Evolutionary conservation across 2,329 filamentous ascomycete genomes (phyloP), one percentile per base, ranked within the genome.

Genomic region (Elsinoe fawcettii): DNA sequence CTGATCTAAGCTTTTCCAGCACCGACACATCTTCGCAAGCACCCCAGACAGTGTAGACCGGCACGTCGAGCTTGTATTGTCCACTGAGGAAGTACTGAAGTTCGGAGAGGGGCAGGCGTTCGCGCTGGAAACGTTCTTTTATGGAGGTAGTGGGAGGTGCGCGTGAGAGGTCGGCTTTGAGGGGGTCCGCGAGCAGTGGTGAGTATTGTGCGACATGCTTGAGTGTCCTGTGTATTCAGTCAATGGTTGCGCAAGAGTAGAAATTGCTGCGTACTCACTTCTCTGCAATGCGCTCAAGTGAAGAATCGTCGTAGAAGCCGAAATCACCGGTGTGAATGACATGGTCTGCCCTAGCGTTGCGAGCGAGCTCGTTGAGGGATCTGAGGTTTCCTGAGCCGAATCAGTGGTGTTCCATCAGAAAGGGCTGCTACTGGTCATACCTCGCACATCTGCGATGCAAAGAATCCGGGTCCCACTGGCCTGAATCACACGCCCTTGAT

Each of bases 161-260:
- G 56, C 80, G 79, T 59, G 86, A 86, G 63, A 86, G 84, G 59
- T 80, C 77, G 62, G 80, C 79, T 74, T 86, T 86, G 66, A 83
- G 77, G 59, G 81, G 75, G 70, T 97, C 92, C 60, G 86, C 82
- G 63, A 99, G 88, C 65, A 99, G 80, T 18, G 93, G 93, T 55
- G 93, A 99, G 74, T 99, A 99, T 75, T 99, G 93, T 57, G 92
- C 92, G 64, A 99, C 93, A 75, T 99, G 93, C 76, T 96, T 96
- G 54, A 99, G 80, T 20, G 93, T 99, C 78, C 90, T 95, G 69
- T 32, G 41, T 61, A 11, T 30, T 49, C 5, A 44, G 32, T 59
- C 11, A 60, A 56, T 59, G 11, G 9, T 16, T 30, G 56, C 27
- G n/a, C 20, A 51, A 58, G 51, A n/a, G 7, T 14, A 43, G n/a